These are phyloP conservation scores for Plantago major DNA, from an alignment of 257 asterid species.

Conservation along the genomic window DNA sequence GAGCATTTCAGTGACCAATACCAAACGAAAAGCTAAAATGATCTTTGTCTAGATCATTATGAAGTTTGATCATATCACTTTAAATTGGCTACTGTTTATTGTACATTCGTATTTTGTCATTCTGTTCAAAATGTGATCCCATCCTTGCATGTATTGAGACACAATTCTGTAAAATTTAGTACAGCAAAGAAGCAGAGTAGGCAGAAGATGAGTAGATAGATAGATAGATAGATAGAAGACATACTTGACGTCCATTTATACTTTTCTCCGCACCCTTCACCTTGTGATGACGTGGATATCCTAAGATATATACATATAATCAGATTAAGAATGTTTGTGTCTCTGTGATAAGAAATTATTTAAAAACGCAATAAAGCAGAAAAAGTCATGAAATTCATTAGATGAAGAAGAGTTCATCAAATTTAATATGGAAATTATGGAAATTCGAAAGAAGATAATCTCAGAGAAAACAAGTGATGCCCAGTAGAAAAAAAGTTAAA, in stretches of 20 bases:
- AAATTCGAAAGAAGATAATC: not conserved
- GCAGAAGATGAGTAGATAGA: not conserved
- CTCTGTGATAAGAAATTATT: not conserved
- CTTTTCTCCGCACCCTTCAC: slow-evolving; percentile 41
- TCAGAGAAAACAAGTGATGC: not conserved
- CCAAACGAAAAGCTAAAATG: too few relatives aligned
- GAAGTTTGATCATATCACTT: too few relatives aligned
- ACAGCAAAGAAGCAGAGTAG: too few relatives aligned
- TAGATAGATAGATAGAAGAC: slow-evolving; percentile 24
- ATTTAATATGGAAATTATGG: not conserved
- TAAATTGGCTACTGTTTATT: too few relatives aligned
- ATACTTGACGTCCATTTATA: slow-evolving; percentile 58
- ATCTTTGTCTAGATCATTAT: too few relatives aligned
- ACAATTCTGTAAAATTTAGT: slow-evolving; percentile 3
- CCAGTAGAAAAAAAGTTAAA: not conserved
- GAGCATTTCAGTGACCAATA: too few relatives aligned
- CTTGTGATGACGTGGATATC: slow-evolving; percentile 53
- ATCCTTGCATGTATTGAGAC: not conserved
- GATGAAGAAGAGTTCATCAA: not conserved
- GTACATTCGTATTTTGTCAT: too few relatives aligned
- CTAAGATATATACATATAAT: slow-evolving; percentile 28
- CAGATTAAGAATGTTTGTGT: not conserved
- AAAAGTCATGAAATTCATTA: not conserved
- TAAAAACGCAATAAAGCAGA: not conserved
- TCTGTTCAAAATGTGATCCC: too few relatives aligned